Evolutionary conservation across 208 protist genomes (phyloP), one percentile per base, ranked within the genome.

Genomic region (Tritrichomonas musculus): DNA sequence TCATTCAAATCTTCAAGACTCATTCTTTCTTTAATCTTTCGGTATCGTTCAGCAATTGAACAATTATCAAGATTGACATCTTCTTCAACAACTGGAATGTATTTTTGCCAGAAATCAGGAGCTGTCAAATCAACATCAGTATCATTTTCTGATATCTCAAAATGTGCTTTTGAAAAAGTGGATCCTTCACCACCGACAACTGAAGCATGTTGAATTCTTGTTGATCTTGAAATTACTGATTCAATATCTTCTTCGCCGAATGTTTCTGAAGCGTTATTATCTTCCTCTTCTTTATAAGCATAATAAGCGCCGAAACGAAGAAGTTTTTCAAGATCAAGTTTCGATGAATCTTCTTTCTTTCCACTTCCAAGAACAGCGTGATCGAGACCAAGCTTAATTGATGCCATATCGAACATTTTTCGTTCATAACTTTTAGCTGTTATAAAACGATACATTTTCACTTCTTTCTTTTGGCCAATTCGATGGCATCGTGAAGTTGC

Each of bases 391-490:
- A 98, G 95, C 95, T 98, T 98, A 50, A 95, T 57, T 92, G 97
- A 97, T 36, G 97, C 97, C n/a, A 96, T 94, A 72, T 97, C 93
- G 17, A 98, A 93, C 92, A 98, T 98, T 57, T 96, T 94, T 82
- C 98, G 98, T 93, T 99, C 98, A 72, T 99, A 96, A 13, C 98
- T 98, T 72, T 97, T 97, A 39, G 93, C 92, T 53, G 98, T 97
- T 36, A 98, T 97, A 14, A 99, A 94, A 25, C 98, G 96, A 94
- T 98, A 97, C 11, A 99, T 97, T 69, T 96, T 96, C 39, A 99
- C 98, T 33, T 75, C 82, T 41, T 95, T 95, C 50, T 82, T 98
- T 95, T 99, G 98, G 5, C 98, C 98, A 65, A 99, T 98, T 92
- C 98, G 96, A 94, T 99, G 98, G 14, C 96, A 96, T 20, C 98